A percentile compares a stretch with the other conserved stretches of the same genome.
phyloP scores from a whole-genome alignment of 345 rosid species.

The Aurinia saxatilis region DNA sequence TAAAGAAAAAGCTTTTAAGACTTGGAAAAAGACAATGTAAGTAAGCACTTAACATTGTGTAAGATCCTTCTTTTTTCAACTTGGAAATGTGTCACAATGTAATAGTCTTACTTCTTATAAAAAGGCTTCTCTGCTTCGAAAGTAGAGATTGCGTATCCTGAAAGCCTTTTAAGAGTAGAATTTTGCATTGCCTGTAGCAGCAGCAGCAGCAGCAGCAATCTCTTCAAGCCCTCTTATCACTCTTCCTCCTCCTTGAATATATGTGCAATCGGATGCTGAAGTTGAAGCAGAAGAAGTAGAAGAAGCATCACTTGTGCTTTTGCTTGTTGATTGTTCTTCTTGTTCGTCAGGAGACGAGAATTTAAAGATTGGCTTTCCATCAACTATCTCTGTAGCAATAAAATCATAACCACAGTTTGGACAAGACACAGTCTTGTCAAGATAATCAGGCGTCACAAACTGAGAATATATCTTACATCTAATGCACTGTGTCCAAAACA shows the following conservation, averaged over 20 bases:
- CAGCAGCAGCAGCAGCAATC: constrained; percentile 8
- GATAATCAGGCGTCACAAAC: constrained; percentile 42
- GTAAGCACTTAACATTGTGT: neutral
- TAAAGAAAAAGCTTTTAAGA: neutral
- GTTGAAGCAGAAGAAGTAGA: constrained; percentile 12
- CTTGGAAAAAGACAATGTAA: neutral
- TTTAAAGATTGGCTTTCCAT: neutral
- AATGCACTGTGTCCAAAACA: constrained; percentile 69
- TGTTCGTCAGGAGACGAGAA: too few relatives aligned
- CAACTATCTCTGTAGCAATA: constrained; percentile 34
- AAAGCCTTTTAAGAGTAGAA: constrained; percentile 16
- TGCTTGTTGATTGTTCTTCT: neutral
- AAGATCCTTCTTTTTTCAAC: neutral
- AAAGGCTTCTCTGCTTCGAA: too few relatives aligned
- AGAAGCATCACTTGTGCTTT: constrained; percentile 14
- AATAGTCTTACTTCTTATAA: too few relatives aligned
- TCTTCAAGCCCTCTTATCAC: constrained; percentile 30
- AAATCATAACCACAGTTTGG: constrained; percentile 56
- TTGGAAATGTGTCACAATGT: neutral
- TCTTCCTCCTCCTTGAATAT: constrained; percentile 24
- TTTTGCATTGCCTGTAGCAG: constrained; percentile 6
- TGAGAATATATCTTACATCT: constrained; percentile 45
- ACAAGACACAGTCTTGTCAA: constrained; percentile 59
- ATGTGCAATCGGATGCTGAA: constrained; percentile 20
- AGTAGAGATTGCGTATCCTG: neutral